A percentile compares a stretch with the other conserved stretches of the same genome.
Evolutionary conservation across 2,329 filamentous ascomycete species (phyloP).

Genomic region (Metarhizium album): DNA sequence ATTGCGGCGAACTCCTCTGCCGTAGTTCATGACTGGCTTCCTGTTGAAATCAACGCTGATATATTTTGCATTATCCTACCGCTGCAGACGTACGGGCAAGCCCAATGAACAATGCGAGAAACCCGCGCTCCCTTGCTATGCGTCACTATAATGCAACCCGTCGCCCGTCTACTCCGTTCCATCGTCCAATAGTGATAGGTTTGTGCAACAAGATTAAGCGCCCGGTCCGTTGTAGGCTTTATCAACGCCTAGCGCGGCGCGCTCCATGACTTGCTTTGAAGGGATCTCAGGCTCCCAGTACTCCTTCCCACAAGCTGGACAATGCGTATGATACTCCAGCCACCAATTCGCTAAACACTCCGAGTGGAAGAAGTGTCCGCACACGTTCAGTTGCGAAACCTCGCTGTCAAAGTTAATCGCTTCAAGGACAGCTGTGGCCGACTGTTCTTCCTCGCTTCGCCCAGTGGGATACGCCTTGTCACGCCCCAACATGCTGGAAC

Average conservation of each 20-base stretch:
- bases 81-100: too few relatives aligned
- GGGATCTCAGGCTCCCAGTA: not conserved
- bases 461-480: not conserved
- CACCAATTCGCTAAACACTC: not conserved
- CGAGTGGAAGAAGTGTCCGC: constrained; percentile 1
- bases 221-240: not conserved
- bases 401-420: not conserved
- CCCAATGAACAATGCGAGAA: too few relatives aligned
- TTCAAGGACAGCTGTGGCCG: not conserved
- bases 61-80: too few relatives aligned
- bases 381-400: not conserved
- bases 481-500: not conserved
- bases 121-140: too few relatives aligned
- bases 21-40: too few relatives aligned
- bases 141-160: too few relatives aligned
- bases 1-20: too few relatives aligned
- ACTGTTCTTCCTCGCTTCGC: not conserved
- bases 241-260: not conserved
- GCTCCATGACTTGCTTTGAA: not conserved
- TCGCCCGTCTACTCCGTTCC: not conserved
- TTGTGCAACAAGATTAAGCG: not conserved
- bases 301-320: not conserved
- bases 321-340: not conserved
- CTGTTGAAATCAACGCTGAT: too few relatives aligned
- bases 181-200: not conserved